phyloP scores from a whole-genome alignment of 2,329 filamentous ascomycete species.

The Penicillium sp. region DNA sequence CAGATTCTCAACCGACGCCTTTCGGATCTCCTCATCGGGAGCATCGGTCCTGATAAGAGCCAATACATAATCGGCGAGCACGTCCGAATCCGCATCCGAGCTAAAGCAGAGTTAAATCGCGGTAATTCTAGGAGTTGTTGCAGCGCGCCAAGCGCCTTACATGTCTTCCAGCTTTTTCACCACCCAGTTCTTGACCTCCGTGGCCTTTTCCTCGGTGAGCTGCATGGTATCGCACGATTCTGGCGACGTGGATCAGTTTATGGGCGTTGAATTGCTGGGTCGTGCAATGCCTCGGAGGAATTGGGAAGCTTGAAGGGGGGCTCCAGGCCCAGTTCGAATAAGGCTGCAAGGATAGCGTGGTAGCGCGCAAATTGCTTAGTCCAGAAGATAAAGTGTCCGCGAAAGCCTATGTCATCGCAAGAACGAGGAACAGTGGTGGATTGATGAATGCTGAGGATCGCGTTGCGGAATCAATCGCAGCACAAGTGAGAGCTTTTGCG shows the following conservation, averaged over 20 bases:
- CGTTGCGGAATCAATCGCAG: slow-evolving; percentile 1
- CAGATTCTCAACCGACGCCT: slow-evolving; percentile 60
- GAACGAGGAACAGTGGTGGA: neutral
- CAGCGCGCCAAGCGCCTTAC: slow-evolving; percentile 42
- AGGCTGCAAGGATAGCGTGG: neutral
- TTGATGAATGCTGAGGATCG: neutral
- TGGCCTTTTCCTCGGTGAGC: slow-evolving; percentile 58
- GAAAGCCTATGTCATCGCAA: slow-evolving; percentile 5
- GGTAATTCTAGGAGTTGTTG: neutral
- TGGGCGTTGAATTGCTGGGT: neutral
- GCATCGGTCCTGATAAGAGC: slow-evolving; percentile 63
- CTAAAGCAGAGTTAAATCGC: slow-evolving; percentile 37
- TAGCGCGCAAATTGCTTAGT: slow-evolving; percentile 1
- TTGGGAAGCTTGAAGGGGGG: neutral
- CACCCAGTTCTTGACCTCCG: slow-evolving; percentile 62
- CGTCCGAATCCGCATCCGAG: slow-evolving; percentile 65
- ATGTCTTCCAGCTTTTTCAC: slow-evolving; percentile 63
- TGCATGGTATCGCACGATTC: slow-evolving; percentile 48
- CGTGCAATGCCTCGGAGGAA: neutral
- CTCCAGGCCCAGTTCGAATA: neutral
- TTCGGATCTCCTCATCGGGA: slow-evolving; percentile 57
- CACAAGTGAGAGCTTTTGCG: slow-evolving; percentile 8
- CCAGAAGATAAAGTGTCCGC: neutral
- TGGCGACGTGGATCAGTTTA: too few species aligned
- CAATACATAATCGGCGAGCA: slow-evolving; percentile 66